phyloP scores from a whole-genome alignment of 768 basidiomycete genomes.

The Lactarius tabidus region DNA sequence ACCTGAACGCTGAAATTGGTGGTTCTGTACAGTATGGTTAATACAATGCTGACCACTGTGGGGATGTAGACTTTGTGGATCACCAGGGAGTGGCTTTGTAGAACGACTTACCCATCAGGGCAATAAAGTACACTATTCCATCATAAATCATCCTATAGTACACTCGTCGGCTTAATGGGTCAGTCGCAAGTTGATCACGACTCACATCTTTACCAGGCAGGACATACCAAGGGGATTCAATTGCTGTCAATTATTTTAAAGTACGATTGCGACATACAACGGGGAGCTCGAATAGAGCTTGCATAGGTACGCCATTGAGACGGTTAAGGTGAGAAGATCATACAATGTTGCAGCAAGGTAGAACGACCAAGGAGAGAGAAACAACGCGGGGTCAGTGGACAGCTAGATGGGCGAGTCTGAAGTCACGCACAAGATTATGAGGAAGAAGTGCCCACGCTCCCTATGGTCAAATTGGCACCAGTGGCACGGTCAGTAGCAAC shows the following conservation, averaged over 20 bases:
- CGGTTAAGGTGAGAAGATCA: constrained; percentile 46
- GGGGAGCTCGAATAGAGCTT: constrained; percentile 36
- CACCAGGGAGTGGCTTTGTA: not conserved
- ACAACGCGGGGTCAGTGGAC: constrained; percentile 29
- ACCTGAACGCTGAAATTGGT: too few species aligned
- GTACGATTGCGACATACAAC: constrained; percentile 25
- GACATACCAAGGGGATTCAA: constrained; percentile 23
- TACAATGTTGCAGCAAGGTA: constrained; percentile 56
- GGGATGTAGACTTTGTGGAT: too few species aligned
- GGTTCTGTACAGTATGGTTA: too few species aligned
- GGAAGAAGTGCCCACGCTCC: constrained; percentile 33
- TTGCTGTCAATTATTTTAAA: not conserved
- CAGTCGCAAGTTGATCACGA: not conserved
- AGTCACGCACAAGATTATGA: not conserved
- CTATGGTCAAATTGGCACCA: constrained; percentile 24
- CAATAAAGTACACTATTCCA: constrained; percentile 60
- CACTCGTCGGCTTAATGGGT: not conserved
- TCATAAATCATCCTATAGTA: constrained; percentile 58
- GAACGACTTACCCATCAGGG: constrained; percentile 41
- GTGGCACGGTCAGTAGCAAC: not conserved
- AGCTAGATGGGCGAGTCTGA: constrained; percentile 36
- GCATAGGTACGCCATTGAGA: constrained; percentile 52
- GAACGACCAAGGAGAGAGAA: constrained; percentile 49
- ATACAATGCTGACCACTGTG: too few species aligned
- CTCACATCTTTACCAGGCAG: constrained; percentile 29